phyloP scores from a whole-genome alignment of 805 yeast genomes.

The Peterozyma xylosa region DNA sequence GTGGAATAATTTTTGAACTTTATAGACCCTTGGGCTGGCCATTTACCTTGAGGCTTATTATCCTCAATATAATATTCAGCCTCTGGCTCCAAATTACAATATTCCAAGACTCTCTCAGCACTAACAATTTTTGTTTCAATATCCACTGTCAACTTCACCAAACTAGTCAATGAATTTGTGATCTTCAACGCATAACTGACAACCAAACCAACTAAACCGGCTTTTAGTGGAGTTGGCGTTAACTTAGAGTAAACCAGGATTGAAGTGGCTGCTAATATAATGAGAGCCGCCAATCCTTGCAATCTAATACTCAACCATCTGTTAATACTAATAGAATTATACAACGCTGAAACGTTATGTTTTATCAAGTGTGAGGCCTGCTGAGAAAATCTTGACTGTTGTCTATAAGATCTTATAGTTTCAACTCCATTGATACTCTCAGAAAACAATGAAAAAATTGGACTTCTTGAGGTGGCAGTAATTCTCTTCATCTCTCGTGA shows the following conservation, averaged over 20 bases:
- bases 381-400: constrained; percentile 50
- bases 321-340: constrained; percentile 44
- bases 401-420: constrained; percentile 75
- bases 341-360: constrained; percentile 37
- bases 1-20: constrained; percentile 47
- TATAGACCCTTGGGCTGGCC: constrained; percentile 52
- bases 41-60: constrained; percentile 32
- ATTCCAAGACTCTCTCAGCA: constrained; percentile 91
- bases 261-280: constrained; percentile 44
- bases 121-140: constrained; percentile 63
- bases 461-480: constrained; percentile 61
- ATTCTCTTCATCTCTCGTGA: constrained; percentile 77
- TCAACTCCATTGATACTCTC: constrained; percentile 74
- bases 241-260: constrained; percentile 32
- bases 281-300: constrained; percentile 51
- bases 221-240: constrained; percentile 33
- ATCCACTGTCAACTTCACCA: constrained; percentile 56
- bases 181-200: constrained; percentile 58
- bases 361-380: constrained; percentile 46
- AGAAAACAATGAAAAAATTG: constrained; percentile 75
- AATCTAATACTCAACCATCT: constrained; percentile 63
- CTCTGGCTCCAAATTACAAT: constrained; percentile 69
- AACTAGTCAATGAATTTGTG: constrained; percentile 43
- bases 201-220: constrained; percentile 58
- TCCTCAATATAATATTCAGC: constrained; percentile 63